Conservation (phyloP, 768 basidiomycete species). For the button mushroom (Agaricus bisporus) region DNA sequence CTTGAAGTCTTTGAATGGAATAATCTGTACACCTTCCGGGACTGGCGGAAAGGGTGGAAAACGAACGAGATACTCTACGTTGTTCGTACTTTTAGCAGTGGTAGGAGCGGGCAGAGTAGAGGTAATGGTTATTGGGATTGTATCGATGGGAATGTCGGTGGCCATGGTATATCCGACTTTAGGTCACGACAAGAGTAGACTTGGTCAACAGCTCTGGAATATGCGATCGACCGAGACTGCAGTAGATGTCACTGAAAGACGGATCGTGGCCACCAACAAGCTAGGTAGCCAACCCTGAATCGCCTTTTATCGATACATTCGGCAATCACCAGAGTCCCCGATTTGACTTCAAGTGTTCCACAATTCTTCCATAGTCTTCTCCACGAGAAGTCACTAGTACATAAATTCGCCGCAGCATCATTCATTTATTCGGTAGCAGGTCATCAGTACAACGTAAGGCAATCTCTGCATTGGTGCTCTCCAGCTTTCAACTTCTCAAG, state of each 20-base stretch:
- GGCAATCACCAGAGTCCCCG: not conserved
- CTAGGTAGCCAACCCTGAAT: too few relatives aligned
- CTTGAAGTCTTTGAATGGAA: conserved; percentile 38
- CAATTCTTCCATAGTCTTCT: not conserved
- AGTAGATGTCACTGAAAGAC: not conserved
- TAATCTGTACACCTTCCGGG: conserved; percentile 34
- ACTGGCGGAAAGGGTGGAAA: conserved; percentile 45
- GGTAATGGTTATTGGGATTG: not conserved
- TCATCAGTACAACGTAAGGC: too few relatives aligned
- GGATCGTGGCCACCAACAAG: not conserved
- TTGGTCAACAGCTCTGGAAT: not conserved
- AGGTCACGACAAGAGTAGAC: not conserved
- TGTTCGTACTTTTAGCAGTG: not conserved
- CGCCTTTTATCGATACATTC: not conserved
- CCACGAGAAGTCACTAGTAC: not conserved
- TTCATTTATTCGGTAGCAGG: too few relatives aligned
- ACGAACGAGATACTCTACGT: conserved; percentile 14
- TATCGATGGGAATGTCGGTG: not conserved
- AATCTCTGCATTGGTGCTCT: too few relatives aligned
- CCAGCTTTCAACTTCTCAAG: too few relatives aligned
- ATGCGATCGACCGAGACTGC: not conserved
- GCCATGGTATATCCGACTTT: conserved; percentile 2
- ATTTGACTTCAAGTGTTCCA: not conserved
- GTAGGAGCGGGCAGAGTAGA: not conserved
- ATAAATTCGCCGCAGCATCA: too few relatives aligned